phyloP scores from a whole-genome alignment of 257 asterid genomes.

The Solanum gracilifrons region DNA sequence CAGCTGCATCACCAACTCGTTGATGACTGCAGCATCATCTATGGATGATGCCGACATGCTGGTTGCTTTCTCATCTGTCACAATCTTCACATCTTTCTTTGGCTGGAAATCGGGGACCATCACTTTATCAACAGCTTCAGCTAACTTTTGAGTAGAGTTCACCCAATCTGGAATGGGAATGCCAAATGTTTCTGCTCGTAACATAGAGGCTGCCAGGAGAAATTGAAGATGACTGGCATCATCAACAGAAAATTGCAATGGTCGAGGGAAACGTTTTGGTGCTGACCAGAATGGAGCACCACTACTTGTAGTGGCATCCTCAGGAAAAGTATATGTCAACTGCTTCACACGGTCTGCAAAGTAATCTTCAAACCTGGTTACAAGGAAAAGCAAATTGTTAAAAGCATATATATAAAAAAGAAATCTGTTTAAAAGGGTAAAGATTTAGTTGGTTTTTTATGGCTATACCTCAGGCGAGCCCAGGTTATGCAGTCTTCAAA shows the following conservation, averaged over 20 bases:
- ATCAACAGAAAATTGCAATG: slow-evolving; percentile 47
- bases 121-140: slow-evolving; percentile 56
- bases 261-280: slow-evolving; percentile 81
- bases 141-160: slow-evolving; percentile 47
- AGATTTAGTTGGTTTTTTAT: slow-evolving; percentile 22
- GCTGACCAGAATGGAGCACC: slow-evolving; percentile 99
- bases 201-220: slow-evolving; percentile 61
- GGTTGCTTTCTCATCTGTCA: slow-evolving; percentile 87
- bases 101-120: slow-evolving; percentile 73
- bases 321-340: slow-evolving; percentile 77
- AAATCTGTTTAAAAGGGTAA: not conserved
- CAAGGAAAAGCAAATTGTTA: not conserved
- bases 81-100: slow-evolving; percentile 50
- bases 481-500: slow-evolving; percentile 76
- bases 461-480: slow-evolving; percentile 45
- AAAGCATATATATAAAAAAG: slow-evolving; percentile 1
- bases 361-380: slow-evolving; percentile 80
- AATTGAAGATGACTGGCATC: slow-evolving; percentile 88
- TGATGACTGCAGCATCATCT: slow-evolving; percentile 72
- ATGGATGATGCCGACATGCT: slow-evolving; percentile 64
- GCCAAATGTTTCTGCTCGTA: slow-evolving; percentile 83
- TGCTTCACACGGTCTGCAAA: slow-evolving; percentile 77
- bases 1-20: slow-evolving; percentile 53
- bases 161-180: slow-evolving; percentile 80
- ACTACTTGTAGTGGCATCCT: slow-evolving; percentile 80